These are phyloP conservation scores for Anisodus acutangulus DNA, from an alignment of 257 asterid species.

Conservation along the genomic window DNA sequence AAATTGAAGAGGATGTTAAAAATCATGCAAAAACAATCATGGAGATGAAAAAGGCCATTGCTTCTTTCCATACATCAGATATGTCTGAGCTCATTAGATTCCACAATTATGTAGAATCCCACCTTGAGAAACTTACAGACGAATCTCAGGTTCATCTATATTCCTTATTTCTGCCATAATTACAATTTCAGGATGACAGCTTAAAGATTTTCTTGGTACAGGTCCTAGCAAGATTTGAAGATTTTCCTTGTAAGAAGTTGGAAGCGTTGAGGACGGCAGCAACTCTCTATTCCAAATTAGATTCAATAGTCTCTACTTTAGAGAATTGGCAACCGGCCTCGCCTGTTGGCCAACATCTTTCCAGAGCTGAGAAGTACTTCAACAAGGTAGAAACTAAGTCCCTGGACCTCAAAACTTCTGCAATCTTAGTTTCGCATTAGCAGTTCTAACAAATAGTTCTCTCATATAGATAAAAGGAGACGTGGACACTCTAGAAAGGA, in stretches of 20 bases:
- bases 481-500: conserved; percentile 72
- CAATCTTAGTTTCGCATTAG: background rate
- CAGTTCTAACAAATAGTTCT: conserved; percentile 27
- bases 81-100: conserved; percentile 40
- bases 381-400: conserved; percentile 54
- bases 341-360: conserved; percentile 63
- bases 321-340: conserved; percentile 58
- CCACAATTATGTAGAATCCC: conserved; percentile 38
- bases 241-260: conserved; percentile 75
- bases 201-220: conserved; percentile 30
- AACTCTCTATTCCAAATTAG: conserved; percentile 63
- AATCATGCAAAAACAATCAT: conserved; percentile 36
- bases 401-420: conserved; percentile 11
- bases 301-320: conserved; percentile 53
- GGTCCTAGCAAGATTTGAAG: conserved; percentile 89
- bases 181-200: conserved; percentile 3
- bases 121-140: conserved; percentile 43
- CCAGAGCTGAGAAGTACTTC: conserved; percentile 70
- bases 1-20: conserved; percentile 60
- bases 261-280: conserved; percentile 88
- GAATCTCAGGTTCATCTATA: conserved; percentile 37
- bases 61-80: conserved; percentile 39
- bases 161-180: background rate
- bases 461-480: conserved; percentile 74
- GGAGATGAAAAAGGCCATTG: conserved; percentile 37